Evolutionary conservation across 2,329 filamentous ascomycete genomes (phyloP).

Genomic region (Aureobasidium zeae): DNA sequence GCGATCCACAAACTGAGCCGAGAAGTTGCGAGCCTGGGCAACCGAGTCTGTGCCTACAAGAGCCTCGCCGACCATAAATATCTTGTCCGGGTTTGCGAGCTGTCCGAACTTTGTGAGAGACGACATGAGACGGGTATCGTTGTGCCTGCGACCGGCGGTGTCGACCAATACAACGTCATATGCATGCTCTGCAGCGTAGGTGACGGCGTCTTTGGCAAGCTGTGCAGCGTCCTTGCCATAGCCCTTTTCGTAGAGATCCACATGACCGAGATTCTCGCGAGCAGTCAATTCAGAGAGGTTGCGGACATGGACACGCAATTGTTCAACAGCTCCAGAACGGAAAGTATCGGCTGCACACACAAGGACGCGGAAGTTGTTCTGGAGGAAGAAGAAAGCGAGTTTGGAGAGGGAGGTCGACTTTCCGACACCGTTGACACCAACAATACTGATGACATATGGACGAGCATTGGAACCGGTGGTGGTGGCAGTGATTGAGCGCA

Average conservation of each 20-base stretch:
- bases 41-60: conserved; percentile 93
- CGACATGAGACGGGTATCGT: conserved; percentile 92
- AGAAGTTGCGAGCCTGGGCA: conserved; percentile 93
- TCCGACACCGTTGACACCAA: conserved; percentile 95
- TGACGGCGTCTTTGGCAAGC: conserved; percentile 89
- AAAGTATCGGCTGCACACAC: conserved; percentile 96
- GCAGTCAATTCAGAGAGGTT: conserved; percentile 83
- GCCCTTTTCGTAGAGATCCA: conserved; percentile 92
- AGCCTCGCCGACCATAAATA: conserved; percentile 91
- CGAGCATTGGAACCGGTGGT: conserved; percentile 57
- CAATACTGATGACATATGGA: conserved; percentile 95
- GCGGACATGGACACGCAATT: conserved; percentile 87
- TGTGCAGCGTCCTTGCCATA: conserved; percentile 97
- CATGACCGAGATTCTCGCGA: conserved; percentile 67
- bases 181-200: conserved; percentile 57
- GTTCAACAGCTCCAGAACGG: conserved; percentile 92
- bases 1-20: conserved; percentile 59
- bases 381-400: conserved; percentile 93
- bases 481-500: conserved; percentile 80
- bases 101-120: conserved; percentile 96
- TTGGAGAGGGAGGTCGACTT: conserved; percentile 98
- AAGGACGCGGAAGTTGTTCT: conserved; percentile 93
- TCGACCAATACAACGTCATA: conserved; percentile 96
- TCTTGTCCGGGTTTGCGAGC: conserved; percentile 92
- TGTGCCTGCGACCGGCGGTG: conserved; percentile 88